Base-by-base conservation (phyloP, 495 filamentous ascomycete genomes). In the Pyrenula massariospora region DNA sequence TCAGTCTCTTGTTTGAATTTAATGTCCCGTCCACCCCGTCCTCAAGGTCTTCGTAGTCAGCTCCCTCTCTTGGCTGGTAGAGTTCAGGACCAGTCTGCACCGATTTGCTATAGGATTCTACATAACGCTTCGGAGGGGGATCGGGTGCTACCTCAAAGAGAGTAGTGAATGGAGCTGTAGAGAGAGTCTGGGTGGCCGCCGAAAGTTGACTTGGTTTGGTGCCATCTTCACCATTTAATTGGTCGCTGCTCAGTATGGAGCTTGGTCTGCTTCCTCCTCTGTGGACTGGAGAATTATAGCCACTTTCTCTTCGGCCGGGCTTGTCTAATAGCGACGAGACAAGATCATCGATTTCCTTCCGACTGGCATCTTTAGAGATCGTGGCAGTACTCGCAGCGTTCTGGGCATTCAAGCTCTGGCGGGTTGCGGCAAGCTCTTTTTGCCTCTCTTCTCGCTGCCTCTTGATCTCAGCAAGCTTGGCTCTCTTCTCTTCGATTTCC, bases 381-480 rank as follows among this genome's bases (percentile, higher is more conserved):
- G 50, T 52, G 19, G 19, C 50, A 11, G 42, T 48, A 11, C 11
- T 11, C 42, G 19, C 42, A 48, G 19, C 19, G 20, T 52, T 24
- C 22, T 52, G n/a, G 8, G n/a, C 50, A 19, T 52, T 24, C 19
- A 20, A 52, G 63, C 81, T 87, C 61, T 80, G 79, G 55, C 87
- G 78, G 53, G 66, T 79, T 57, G 73, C 77, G 48, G 75, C 78
- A 60, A 84, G 81, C 68, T 93, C 89, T 68, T 77, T 85, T 59
- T 84, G 81, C 52, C 91, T 79, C 50, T 90, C 74, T 68, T 92
- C 88, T 60, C 91, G 82, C 66, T 96, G 91, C 56, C 88, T 82
- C 70, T 95, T 96, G 60, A 99, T 80, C 77, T 97, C 94, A 24
- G 86, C 91, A 62, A 99, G 89, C 76, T 87, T 95, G 25, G 90